Conservation (phyloP, 805 yeast species). For the Metschnikowia sp. region DNA sequence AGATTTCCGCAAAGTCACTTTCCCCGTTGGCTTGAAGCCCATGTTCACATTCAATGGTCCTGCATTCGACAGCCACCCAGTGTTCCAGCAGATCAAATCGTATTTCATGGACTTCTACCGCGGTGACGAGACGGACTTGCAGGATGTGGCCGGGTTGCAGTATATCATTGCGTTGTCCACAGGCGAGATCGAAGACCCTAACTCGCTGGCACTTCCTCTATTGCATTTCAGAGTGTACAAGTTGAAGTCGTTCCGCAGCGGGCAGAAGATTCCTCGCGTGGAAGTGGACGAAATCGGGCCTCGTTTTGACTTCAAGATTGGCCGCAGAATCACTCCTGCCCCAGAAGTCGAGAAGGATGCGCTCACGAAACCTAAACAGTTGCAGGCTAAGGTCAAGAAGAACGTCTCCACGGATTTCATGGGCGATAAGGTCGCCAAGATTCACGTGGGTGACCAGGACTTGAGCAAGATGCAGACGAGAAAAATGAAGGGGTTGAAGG, state of each 20-base stretch:
- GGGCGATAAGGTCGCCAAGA: conserved; percentile 97
- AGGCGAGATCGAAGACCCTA: conserved; percentile 71
- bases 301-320: conserved; percentile 86
- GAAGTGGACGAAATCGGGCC: conserved; percentile 96
- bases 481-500: conserved; percentile 97
- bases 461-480: conserved; percentile 87
- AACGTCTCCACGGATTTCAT: conserved; percentile 79
- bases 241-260: conserved; percentile 74
- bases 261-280: conserved; percentile 88
- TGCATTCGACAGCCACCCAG: conserved; percentile 85
- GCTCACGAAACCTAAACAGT: conserved; percentile 69
- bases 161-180: conserved; percentile 80
- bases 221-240: conserved; percentile 90
- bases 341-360: conserved; percentile 94
- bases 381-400: conserved; percentile 81
- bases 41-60: conserved; percentile 92
- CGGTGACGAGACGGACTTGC: conserved; percentile 74
- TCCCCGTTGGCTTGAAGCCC: conserved; percentile 88
- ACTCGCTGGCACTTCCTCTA: conserved; percentile 67
- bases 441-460: conserved; percentile 96
- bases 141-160: conserved; percentile 94
- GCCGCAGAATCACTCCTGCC: conserved; percentile 77
- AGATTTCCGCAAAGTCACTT: conserved; percentile 79
- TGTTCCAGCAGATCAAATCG: conserved; percentile 80
- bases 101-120: conserved; percentile 87